Evolutionary conservation across 805 yeast genomes (phyloP), one percentile per base, ranked within the genome.

Genomic region (Pichia gijzeniarum): DNA sequence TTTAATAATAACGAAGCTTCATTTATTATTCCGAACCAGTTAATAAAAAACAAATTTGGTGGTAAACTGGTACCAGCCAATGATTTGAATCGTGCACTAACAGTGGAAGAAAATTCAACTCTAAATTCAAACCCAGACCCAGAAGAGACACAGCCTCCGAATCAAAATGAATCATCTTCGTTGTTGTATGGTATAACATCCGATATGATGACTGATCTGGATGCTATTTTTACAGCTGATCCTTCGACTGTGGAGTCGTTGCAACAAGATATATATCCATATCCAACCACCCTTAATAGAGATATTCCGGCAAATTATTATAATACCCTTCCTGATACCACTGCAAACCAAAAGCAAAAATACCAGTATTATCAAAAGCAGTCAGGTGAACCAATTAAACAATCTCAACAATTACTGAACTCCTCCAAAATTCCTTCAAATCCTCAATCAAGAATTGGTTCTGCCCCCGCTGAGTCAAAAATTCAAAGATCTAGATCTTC

Each of bases 401-500:
- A 12, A 30, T 20, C 44, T 12, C 28, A 14, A 4, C 16, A 17
- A 14, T n/a, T 30, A 22, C 6, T 27, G 13, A 25, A 10, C 28
- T 25, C 28, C 10, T 25, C 10, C 9, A 43, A 38, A 19, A 16
- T 43, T 18, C 25, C 33, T 10, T 28, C 49, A 6, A 21, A 31
- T 14, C 35, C 45, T 16, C 45, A 38, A 33, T 40, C 45, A 3
- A 35, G 43, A 33, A 21, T 20, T 12, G 37, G 27, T 1, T 37
- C 47, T 20, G 12, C 25, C 13, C 17, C 42, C 9, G 30, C 28
- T 28, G 38, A 28, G 8, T 34, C 52, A 3, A 53, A 53, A 31
- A 45, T 62, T 14, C 66, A 61, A 45, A 62, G 71, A 48, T 76
- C 82, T 9, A 71, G 72, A 47, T 76, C 80, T 3, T 69, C 78